Evolutionary conservation across 2,329 filamentous ascomycete genomes (phyloP).

Genomic region (Colletotrichum falcatum): DNA sequence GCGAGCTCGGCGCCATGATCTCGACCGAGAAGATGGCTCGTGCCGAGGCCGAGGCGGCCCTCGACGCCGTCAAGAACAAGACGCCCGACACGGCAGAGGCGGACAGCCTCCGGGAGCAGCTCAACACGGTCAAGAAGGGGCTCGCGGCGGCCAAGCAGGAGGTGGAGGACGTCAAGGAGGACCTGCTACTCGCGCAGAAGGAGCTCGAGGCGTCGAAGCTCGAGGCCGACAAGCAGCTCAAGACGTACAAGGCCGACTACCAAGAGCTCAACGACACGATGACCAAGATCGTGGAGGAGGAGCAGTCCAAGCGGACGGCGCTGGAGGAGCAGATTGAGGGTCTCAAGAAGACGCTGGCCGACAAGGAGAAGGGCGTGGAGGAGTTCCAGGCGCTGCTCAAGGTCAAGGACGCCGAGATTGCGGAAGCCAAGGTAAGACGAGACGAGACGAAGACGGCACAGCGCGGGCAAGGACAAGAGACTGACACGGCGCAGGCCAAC

Average conservation of each 20-base stretch:
- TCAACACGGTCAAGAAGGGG: conserved; percentile 60
- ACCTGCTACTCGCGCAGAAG: conserved; percentile 62
- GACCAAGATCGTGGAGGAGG: conserved; percentile 70
- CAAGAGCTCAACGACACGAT: conserved; percentile 73
- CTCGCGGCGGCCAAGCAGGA: conserved; percentile 57
- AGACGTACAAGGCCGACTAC: conserved; percentile 70
- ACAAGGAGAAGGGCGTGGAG: conserved; percentile 61
- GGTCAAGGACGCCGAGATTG: conserved; percentile 73
- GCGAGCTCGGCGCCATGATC: conserved; percentile 64
- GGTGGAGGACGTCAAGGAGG: conserved; percentile 49
- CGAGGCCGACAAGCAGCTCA: conserved; percentile 63
- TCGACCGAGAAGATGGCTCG: conserved; percentile 71
- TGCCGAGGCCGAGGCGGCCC: conserved; percentile 68
- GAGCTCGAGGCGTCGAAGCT: conserved; percentile 65
- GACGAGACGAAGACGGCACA: conserved; percentile 28
- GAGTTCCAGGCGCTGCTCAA: conserved; percentile 67
- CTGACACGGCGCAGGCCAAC: conserved; percentile 54
- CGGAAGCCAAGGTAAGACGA: conserved; percentile 66
- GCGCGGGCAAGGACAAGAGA: conserved; percentile 9
- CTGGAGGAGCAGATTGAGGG: conserved; percentile 63
- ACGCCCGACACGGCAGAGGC: conserved; percentile 65
- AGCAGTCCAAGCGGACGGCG: conserved; percentile 64
- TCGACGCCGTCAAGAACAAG: conserved; percentile 68
- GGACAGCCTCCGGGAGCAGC: conserved; percentile 64
- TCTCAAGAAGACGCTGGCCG: conserved; percentile 58